Evolutionary conservation across 2,329 filamentous ascomycete genomes (phyloP).

Genomic region (Cladosporium sphaerospermum): DNA sequence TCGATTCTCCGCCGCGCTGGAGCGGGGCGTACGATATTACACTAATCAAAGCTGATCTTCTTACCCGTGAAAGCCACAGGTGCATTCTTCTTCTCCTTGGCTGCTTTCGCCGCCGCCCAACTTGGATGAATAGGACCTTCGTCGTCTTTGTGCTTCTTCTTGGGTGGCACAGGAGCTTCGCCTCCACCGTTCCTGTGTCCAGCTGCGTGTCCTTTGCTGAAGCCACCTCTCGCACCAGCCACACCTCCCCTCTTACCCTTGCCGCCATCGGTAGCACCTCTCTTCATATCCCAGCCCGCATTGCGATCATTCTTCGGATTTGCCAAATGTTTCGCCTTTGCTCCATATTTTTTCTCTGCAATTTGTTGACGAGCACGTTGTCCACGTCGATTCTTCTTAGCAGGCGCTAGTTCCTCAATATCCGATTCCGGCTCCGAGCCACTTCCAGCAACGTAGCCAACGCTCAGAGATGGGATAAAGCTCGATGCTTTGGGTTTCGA

Average conservation of each 20-base stretch:
- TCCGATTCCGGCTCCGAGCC: constrained; percentile 59
- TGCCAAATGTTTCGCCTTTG: constrained; percentile 61
- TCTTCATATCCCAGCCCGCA: constrained; percentile 53
- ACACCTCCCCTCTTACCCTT: constrained; percentile 17
- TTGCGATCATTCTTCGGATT: constrained; percentile 39
- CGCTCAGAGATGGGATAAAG: constrained; percentile 71
- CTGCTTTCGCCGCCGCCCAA: constrained; percentile 57
- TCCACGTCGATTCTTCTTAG: constrained; percentile 67
- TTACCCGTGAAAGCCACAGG: constrained; percentile 49
- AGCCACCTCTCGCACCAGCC: constrained; percentile 4
- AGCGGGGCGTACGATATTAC: neutral
- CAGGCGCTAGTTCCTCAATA: constrained; percentile 44
- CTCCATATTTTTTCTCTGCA: constrained; percentile 73
- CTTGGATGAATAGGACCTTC: constrained; percentile 55
- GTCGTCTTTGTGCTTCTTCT: constrained; percentile 38
- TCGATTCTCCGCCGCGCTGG: too few species aligned
- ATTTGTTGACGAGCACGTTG: constrained; percentile 73
- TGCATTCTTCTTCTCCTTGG: constrained; percentile 48
- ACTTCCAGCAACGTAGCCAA: constrained; percentile 68
- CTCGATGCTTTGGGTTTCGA: constrained; percentile 42
- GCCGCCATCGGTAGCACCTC: constrained; percentile 42
- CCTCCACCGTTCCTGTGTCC: neutral
- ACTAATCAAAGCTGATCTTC: constrained; percentile 57
- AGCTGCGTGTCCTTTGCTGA: neutral
- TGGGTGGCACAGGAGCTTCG: constrained; percentile 12